These are phyloP conservation scores for Aspergillus spinulosporus DNA, from an alignment of 2,329 filamentous ascomycete species.

Conservation along the genomic window DNA sequence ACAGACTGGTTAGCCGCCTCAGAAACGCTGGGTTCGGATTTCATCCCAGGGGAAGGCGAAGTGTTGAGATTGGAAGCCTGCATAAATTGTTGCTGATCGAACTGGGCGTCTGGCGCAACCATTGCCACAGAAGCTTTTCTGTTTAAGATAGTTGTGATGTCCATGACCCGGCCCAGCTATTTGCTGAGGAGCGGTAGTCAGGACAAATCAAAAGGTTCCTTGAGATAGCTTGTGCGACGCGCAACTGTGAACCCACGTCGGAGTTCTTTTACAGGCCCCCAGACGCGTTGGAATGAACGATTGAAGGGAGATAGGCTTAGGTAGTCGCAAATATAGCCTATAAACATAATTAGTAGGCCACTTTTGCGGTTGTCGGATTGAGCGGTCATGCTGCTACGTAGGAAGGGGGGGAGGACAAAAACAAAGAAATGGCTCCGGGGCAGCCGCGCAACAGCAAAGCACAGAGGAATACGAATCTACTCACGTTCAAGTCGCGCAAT, in stretches of 20 bases:
- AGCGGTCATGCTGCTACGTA: neutral
- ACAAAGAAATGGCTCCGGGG: neutral
- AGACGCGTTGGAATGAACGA: neutral
- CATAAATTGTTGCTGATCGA: constrained; percentile 48
- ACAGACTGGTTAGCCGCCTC: constrained; percentile 58
- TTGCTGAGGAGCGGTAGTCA: constrained; percentile 33
- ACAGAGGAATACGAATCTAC: neutral
- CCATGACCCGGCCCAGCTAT: constrained; percentile 47
- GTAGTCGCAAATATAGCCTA: neutral
- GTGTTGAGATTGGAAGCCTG: constrained; percentile 42
- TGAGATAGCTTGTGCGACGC: constrained; percentile 19
- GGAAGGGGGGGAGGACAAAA: neutral
- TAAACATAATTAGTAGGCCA: constrained; percentile 1
- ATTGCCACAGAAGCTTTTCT: constrained; percentile 50
- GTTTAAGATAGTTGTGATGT: constrained; percentile 55
- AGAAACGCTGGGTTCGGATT: constrained; percentile 59
- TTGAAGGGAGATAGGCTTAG: neutral
- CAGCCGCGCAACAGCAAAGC: neutral
- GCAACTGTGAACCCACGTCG: constrained; percentile 17
- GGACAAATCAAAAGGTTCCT: constrained; percentile 28
- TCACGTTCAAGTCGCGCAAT: neutral
- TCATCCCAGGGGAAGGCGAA: constrained; percentile 54
- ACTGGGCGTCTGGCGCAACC: constrained; percentile 44
- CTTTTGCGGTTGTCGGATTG: neutral
- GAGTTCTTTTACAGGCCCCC: neutral